A percentile compares a stretch with the other conserved stretches of the same genome.
These are phyloP conservation scores for Alloascoidea africana DNA, from an alignment of 805 yeast genomes.

Conservation along the genomic window DNA sequence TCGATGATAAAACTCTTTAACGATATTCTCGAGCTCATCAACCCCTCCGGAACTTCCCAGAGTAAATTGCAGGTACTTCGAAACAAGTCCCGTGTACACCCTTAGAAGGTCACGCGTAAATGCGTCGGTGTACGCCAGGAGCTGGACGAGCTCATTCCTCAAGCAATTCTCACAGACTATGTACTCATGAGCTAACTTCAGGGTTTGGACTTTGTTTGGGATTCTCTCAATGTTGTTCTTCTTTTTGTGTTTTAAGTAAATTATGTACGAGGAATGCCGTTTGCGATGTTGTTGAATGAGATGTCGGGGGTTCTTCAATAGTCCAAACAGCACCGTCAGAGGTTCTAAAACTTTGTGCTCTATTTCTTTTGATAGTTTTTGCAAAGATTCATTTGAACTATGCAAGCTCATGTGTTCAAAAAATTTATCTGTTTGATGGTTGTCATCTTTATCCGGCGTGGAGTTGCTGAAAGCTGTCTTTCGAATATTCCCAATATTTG, in stretches of 20 bases:
- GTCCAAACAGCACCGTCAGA: not conserved
- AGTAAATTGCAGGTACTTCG: too few relatives aligned
- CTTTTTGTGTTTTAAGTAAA: not conserved
- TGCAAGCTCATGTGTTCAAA: not conserved
- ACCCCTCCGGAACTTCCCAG: too few relatives aligned
- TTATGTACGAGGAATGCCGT: not conserved
- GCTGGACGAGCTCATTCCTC: not conserved
- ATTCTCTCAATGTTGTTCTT: too few relatives aligned
- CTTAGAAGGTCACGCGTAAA: not conserved
- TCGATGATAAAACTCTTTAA: too few relatives aligned
- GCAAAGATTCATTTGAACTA: not conserved
- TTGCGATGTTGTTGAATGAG: not conserved
- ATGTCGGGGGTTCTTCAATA: not conserved
- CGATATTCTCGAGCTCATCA: too few relatives aligned
- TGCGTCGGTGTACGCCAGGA: not conserved
- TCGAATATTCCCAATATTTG: not conserved
- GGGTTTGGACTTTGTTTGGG: not conserved
- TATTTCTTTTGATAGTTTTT: not conserved
- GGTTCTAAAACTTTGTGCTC: not conserved
- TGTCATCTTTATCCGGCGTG: too few relatives aligned
- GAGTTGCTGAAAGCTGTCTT: not conserved
- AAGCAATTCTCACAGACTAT: not conserved
- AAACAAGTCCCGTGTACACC: too few relatives aligned
- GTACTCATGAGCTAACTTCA: not conserved
- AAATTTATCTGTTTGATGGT: not conserved